Percentiles rank a stretch among this genome's conserved stretches.
These are phyloP conservation scores for Alternaria brassicicola DNA, from an alignment of 2,329 filamentous ascomycete species.

Conservation along the genomic window DNA sequence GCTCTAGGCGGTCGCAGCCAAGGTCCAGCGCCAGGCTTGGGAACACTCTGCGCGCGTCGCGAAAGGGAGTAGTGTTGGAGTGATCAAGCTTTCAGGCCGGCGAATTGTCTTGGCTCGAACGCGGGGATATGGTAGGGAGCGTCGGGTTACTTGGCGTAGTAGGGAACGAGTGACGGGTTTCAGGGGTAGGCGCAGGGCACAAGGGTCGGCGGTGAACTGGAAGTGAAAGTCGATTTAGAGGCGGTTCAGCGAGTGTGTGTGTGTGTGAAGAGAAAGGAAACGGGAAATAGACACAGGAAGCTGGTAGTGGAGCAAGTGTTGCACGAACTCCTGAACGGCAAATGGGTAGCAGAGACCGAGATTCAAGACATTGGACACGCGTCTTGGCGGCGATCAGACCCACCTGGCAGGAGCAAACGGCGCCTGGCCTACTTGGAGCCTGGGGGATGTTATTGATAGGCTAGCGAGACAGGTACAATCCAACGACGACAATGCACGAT, in stretches of 20 bases:
- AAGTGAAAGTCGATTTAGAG: slow-evolving; percentile 1
- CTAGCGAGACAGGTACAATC: slow-evolving; percentile 6
- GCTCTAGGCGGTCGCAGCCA: slow-evolving; percentile 18
- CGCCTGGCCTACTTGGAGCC: slow-evolving; percentile 4
- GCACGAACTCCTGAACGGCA: slow-evolving; percentile 17
- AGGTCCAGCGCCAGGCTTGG: slow-evolving; percentile 35
- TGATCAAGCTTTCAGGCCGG: not conserved
- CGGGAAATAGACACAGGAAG: slow-evolving; percentile 4
- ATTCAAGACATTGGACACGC: slow-evolving; percentile 17
- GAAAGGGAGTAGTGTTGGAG: not conserved
- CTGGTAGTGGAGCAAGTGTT: slow-evolving; percentile 16
- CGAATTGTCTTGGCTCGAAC: slow-evolving; percentile 1
- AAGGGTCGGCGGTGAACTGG: not conserved
- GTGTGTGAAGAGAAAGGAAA: slow-evolving; percentile 11
- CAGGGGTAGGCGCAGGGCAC: slow-evolving; percentile 20
- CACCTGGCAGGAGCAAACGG: slow-evolving; percentile 11
- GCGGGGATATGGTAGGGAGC: slow-evolving; percentile 9
- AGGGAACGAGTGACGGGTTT: slow-evolving; percentile 40
- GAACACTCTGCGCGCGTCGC: slow-evolving; percentile 10
- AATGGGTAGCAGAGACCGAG: slow-evolving; percentile 9
- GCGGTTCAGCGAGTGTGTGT: slow-evolving; percentile 22
- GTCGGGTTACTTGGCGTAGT: slow-evolving; percentile 27
- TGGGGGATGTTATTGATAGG: slow-evolving; percentile 14
- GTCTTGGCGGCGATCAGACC: slow-evolving; percentile 16
- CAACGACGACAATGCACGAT: slow-evolving; percentile 6